Percentiles rank a stretch among this genome's conserved stretches.
Conservation (phyloP, 2,329 filamentous ascomycete genomes). For the Beauveria varroae region DNA sequence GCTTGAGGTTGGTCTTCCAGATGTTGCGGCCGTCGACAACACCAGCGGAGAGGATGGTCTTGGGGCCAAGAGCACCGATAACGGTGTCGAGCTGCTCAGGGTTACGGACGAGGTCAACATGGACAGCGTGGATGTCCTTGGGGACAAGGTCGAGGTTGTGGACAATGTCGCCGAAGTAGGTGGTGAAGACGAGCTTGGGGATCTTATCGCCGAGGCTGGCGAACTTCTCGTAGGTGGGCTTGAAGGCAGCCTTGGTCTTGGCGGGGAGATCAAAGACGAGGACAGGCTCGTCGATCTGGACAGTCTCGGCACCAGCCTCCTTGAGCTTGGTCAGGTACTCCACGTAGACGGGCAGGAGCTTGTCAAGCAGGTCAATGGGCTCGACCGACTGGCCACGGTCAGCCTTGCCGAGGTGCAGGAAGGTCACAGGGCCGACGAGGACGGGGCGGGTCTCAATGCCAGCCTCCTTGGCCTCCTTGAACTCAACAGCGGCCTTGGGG, state of each 20-base stretch:
- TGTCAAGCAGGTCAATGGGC: conserved; percentile 88
- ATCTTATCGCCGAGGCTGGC: conserved; percentile 67
- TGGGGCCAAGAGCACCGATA: conserved; percentile 71
- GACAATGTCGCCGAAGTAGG: conserved; percentile 98
- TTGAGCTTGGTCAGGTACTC: conserved; percentile 91
- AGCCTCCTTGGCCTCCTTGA: conserved; percentile 95
- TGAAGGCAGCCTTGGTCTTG: conserved; percentile 94
- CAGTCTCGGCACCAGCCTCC: conserved; percentile 88
- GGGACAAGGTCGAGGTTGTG: conserved; percentile 94
- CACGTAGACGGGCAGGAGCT: conserved; percentile 90
- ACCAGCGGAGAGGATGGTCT: conserved; percentile 88
- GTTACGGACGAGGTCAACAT: conserved; percentile 95
- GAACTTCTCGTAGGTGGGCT: conserved; percentile 92
- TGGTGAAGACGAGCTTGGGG: conserved; percentile 84
- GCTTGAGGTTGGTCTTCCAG: conserved; percentile 99
- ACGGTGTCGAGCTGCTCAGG: conserved; percentile 93
- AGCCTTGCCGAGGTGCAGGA: conserved; percentile 96
- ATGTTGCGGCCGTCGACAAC: conserved; percentile 99
- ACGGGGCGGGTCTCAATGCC: conserved; percentile 90
- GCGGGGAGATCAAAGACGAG: conserved; percentile 88
- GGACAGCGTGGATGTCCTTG: conserved; percentile 73
- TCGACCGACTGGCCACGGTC: conserved; percentile 90
- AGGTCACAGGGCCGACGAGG: conserved; percentile 90
- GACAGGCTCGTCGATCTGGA: conserved; percentile 97
- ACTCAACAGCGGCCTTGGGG: conserved; percentile 92